Percentiles rank a stretch among this genome's conserved stretches.
phyloP scores from a whole-genome alignment of 1,139 yeast genomes.

The Yamadazyma atlantica region DNA sequence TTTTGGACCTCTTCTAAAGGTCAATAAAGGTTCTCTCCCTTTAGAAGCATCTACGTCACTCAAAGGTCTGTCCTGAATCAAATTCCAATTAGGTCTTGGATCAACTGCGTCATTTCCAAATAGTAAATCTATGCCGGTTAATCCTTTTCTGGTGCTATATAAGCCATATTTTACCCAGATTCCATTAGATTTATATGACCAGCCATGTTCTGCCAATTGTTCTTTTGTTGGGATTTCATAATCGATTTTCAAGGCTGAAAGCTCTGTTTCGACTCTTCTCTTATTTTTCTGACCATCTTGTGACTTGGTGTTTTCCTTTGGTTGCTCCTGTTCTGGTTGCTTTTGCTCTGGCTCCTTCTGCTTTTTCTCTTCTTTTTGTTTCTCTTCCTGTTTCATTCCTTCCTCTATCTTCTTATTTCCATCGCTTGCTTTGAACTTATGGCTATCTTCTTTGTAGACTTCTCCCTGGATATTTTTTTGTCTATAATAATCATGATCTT shows the following conservation, averaged over 20 bases:
- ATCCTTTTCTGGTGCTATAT: slow-evolving; percentile 28
- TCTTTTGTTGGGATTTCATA: slow-evolving; percentile 32
- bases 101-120: slow-evolving; percentile 76
- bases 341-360: slow-evolving; percentile 4
- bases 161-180: slow-evolving; percentile 32
- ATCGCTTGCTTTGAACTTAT: slow-evolving; percentile 20
- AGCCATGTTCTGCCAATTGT: slow-evolving; percentile 31
- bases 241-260: slow-evolving; percentile 23
- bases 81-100: slow-evolving; percentile 72
- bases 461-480: slow-evolving; percentile 16
- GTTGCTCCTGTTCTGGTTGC: slow-evolving; percentile 3
- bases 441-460: slow-evolving; percentile 14
- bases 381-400: slow-evolving; percentile 12
- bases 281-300: slow-evolving; percentile 6
- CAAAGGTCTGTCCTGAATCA: slow-evolving; percentile 30
- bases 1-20: slow-evolving; percentile 53
- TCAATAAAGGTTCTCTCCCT: slow-evolving; percentile 24
- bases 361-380: slow-evolving; percentile 15
- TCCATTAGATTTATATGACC: slow-evolving; percentile 35
- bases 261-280: slow-evolving; percentile 17
- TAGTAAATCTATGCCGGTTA: slow-evolving; percentile 54
- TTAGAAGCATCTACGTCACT: slow-evolving; percentile 19
- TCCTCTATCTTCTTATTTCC: slow-evolving; percentile 19
- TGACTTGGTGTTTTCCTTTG: slow-evolving; percentile 6
- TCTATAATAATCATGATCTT: slow-evolving; percentile 23